A percentile compares a stretch with the other conserved stretches of the same genome.
Evolutionary conservation across 176 grass and related monocot species (phyloP).

Genomic region (Oryza glaberrima): DNA sequence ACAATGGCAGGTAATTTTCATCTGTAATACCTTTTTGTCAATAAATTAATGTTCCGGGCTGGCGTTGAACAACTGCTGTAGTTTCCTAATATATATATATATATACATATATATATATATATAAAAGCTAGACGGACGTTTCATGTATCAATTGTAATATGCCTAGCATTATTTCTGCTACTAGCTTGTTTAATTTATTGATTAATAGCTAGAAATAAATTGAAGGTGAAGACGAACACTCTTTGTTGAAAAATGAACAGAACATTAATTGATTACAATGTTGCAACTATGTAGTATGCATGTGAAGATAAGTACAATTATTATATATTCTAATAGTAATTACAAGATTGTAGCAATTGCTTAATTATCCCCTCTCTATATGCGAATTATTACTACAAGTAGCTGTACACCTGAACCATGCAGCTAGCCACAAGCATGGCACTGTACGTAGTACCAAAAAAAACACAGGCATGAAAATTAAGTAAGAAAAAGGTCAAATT

Average conservation of each 20-base stretch:
- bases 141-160: no score
- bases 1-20: no score
- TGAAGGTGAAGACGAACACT: not conserved
- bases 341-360: not conserved
- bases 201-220: no score
- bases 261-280: not conserved
- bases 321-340: not conserved
- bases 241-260: not conserved
- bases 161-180: no score
- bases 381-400: not conserved
- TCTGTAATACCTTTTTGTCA: no score
- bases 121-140: no score
- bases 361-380: not conserved
- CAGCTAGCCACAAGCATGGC: not conserved
- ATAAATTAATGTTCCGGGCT: no score
- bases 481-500: not conserved
- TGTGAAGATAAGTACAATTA: not conserved
- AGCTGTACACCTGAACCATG: not conserved
- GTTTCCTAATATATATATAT: no score
- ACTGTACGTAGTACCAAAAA: no score
- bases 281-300: not conserved
- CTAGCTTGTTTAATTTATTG: no score
- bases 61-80: no score
- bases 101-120: no score
- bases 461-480: not conserved